Base-by-base conservation (phyloP, 495 filamentous ascomycete genomes). In the Chaetomidium leptoderma region DNA sequence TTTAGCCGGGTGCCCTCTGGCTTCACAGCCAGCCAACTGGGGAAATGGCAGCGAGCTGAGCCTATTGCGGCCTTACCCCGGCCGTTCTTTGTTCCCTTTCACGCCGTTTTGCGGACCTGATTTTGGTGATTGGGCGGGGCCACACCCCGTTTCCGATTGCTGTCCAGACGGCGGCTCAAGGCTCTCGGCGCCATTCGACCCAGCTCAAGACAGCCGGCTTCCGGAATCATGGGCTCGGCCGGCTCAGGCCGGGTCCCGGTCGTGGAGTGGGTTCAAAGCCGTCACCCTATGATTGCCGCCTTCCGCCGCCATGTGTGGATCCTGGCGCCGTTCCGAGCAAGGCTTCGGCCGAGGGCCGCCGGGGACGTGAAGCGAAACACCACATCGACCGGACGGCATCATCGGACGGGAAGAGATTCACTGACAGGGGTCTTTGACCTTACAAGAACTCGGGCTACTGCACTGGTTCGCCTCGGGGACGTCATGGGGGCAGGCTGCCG, bases 11-110 rank as follows among this genome's bases (percentile, higher is more conserved):
- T 49, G 45, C 35, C n/a, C 10, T 24, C 13, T 49, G 52, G 53
- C 36, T 36, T 36, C 35, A 8, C 10, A 11, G n/a, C n/a, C n/a
- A n/a, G n/a, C 10, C 35, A 36, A 36, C 35, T 16, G 21, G 40
- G 40, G 40, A 27, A 39, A 10, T 42, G 49, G 10, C 37, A 43
- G 27, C 39, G 40, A 58, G 58, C 49, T 50, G 53, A 26, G 45
- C 33, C 43, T n/a, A n/a, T 44, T 57, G 50, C 70, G 70, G 70
- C 70, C 64, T 53, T 70, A 63, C 66, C 69, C 68, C 70, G 70
- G 70, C 59, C 62, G 57, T 67, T 70, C 55, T 56, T 62, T 46
- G 32, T 43, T 53, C 43, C 30, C 56, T 39, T n/a, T 27, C 44
- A 54, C 39, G 27, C 39, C 27, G 52, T 48, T 55, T 49, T 45